A percentile compares a stretch with the other conserved stretches of the same genome.
These are phyloP conservation scores for Nigrograna mackinnonii DNA, from an alignment of 2,329 filamentous ascomycete genomes.

Conservation along the genomic window DNA sequence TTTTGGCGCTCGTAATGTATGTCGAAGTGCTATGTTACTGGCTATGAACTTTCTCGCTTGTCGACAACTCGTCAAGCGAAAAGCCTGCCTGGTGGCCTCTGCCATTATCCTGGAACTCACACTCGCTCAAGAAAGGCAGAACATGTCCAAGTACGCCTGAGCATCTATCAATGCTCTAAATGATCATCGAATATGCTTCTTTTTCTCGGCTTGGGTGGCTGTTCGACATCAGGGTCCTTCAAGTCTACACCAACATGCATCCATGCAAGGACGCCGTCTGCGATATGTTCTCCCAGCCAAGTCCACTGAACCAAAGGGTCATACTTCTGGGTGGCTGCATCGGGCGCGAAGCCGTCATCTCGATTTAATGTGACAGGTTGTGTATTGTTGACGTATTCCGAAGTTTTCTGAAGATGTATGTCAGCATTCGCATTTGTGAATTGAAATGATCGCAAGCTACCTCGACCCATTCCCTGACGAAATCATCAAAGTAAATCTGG, in stretches of 20 bases:
- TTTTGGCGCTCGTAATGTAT: no score
- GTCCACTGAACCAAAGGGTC: constrained; percentile 28
- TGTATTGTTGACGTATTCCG: constrained; percentile 44
- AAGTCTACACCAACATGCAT: constrained; percentile 26
- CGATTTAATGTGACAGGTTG: constrained; percentile 19
- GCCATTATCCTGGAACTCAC: no score
- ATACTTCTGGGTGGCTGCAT: constrained; percentile 16
- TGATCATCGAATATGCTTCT: background rate
- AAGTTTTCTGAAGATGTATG: constrained; percentile 41
- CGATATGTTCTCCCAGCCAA: constrained; percentile 20
- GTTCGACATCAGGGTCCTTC: constrained; percentile 2
- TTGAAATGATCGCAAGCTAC: background rate
- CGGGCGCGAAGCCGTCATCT: constrained; percentile 28
- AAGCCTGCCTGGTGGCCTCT: no score
- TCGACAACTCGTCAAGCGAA: no score
- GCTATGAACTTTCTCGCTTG: no score
- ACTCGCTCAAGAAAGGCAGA: no score
- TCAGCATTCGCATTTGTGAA: background rate
- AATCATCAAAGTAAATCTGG: constrained; percentile 54
- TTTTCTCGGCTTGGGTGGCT: background rate
- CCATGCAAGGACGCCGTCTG: constrained; percentile 29
- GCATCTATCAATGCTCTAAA: background rate
- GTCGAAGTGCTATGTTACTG: no score
- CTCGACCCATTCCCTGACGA: background rate
- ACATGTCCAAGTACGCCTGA: no score